These are phyloP conservation scores for Biscogniauxia marginata DNA, from an alignment of 2,329 filamentous ascomycete species.

Conservation along the genomic window DNA sequence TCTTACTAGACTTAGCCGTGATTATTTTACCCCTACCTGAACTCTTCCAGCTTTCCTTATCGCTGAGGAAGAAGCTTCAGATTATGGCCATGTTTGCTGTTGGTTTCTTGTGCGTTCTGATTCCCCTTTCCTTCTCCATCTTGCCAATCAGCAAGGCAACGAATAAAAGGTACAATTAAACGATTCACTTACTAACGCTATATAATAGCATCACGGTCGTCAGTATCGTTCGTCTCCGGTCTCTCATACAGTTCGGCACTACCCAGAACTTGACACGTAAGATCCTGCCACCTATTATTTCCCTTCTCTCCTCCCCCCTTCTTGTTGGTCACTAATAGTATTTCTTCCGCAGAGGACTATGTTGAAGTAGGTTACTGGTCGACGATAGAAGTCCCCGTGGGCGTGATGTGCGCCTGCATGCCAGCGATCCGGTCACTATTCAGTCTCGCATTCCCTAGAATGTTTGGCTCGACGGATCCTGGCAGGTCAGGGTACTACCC, in stretches of 20 bases:
- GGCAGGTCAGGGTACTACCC: not conserved
- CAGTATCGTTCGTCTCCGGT: slow-evolving; percentile 29
- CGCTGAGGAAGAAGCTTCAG: slow-evolving; percentile 32
- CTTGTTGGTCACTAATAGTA: slow-evolving; percentile 6
- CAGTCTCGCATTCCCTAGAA: slow-evolving; percentile 1
- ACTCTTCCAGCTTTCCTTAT: slow-evolving; percentile 29
- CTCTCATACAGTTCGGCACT: slow-evolving; percentile 27
- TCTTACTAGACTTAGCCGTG: slow-evolving; percentile 30
- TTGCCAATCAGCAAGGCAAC: too few relatives aligned
- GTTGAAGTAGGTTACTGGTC: slow-evolving; percentile 33
- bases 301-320: not conserved
- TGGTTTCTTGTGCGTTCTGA: slow-evolving; percentile 35
- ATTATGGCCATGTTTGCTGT: slow-evolving; percentile 37
- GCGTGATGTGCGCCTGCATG: slow-evolving; percentile 34
- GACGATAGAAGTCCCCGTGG: slow-evolving; percentile 34
- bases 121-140: not conserved
- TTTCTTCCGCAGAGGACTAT: slow-evolving; percentile 28
- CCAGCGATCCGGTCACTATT: slow-evolving; percentile 33
- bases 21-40: slow-evolving; percentile 33
- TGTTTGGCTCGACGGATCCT: not conserved
- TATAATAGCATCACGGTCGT: slow-evolving; percentile 28
- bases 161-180: too few relatives aligned
- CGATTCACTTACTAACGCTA: slow-evolving; percentile 6
- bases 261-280: slow-evolving; percentile 28
- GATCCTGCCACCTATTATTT: slow-evolving; percentile 11